Evolutionary conservation across 2,329 filamentous ascomycete species (phyloP).

Genomic region (Monilinia polystroma): DNA sequence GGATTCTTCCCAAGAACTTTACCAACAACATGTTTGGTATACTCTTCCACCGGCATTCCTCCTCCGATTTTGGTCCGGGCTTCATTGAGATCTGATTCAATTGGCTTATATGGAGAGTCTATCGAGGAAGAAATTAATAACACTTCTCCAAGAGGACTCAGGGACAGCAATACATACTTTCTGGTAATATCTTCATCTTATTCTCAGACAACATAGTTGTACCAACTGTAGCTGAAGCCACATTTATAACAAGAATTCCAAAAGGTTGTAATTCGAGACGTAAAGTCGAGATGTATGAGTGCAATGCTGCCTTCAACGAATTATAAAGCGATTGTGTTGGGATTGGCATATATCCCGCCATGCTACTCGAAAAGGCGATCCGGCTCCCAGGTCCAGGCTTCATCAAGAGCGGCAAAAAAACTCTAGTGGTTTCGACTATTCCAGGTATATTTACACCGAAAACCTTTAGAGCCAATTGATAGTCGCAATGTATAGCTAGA

Average conservation of each 20-base stretch:
- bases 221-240: not conserved
- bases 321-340: not conserved
- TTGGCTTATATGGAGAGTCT: not conserved
- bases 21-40: not conserved
- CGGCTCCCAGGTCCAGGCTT: not conserved
- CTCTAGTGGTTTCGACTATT: not conserved
- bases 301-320: not conserved
- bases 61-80: not conserved
- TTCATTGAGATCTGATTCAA: not conserved
- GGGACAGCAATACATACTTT: no score
- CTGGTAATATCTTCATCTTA: not conserved
- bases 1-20: not conserved
- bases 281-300: conserved; percentile 1
- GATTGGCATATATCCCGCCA: not conserved
- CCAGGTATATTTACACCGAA: not conserved
- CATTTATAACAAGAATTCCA: not conserved
- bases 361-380: not conserved
- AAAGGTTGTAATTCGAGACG: not conserved
- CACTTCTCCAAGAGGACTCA: no score
- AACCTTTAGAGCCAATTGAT: not conserved
- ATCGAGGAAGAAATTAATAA: not conserved
- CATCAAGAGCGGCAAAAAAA: not conserved
- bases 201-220: not conserved
- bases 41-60: not conserved
- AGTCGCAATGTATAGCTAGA: conserved; percentile 4